Percentiles rank a stretch among this genome's conserved stretches.
Evolutionary conservation across 139 green algal genomes (phyloP).

Genomic region (Chlamydomonas incerta): DNA sequence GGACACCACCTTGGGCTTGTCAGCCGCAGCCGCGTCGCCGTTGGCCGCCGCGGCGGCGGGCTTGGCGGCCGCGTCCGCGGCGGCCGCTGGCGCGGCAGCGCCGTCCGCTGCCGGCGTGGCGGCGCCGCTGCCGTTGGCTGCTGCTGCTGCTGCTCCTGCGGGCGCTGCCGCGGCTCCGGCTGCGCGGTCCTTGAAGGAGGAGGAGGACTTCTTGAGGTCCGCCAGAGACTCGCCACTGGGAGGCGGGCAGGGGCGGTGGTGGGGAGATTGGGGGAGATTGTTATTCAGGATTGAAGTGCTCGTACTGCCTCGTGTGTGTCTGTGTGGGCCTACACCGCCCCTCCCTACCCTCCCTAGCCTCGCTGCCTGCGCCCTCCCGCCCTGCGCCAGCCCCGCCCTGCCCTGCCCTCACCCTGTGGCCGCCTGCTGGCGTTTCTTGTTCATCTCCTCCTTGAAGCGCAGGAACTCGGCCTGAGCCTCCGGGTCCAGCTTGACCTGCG

Average conservation of each 20-base stretch:
- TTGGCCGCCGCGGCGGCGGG: neutral
- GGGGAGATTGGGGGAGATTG: too few relatives aligned
- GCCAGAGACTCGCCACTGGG: neutral
- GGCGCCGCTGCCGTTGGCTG: neutral
- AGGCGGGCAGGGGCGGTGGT: too few relatives aligned
- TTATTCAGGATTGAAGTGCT: too few relatives aligned
- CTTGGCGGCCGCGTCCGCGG: neutral
- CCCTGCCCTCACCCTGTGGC: too few relatives aligned
- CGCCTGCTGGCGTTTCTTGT: slow-evolving; percentile 19
- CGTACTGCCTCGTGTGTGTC: too few relatives aligned
- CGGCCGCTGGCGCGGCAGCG: slow-evolving; percentile 5
- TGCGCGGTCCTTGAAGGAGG: slow-evolving; percentile 24
- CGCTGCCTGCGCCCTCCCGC: too few relatives aligned
- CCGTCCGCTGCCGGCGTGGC: neutral
- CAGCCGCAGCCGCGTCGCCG: neutral
- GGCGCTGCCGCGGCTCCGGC: too few relatives aligned
- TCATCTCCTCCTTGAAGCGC: slow-evolving; percentile 44
- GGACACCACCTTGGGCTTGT: slow-evolving; percentile 27
- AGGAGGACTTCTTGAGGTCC: slow-evolving; percentile 31
- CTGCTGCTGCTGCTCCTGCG: slow-evolving; percentile 1
- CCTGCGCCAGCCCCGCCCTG: too few relatives aligned
- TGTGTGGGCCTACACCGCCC: too few relatives aligned
- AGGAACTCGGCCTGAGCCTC: slow-evolving; percentile 35
- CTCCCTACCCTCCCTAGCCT: too few relatives aligned
- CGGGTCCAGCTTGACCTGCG: slow-evolving; percentile 31